These are phyloP conservation scores for Globisporangium paddicum DNA, from an alignment of 352 stramenopile species.

Conservation along the genomic window DNA sequence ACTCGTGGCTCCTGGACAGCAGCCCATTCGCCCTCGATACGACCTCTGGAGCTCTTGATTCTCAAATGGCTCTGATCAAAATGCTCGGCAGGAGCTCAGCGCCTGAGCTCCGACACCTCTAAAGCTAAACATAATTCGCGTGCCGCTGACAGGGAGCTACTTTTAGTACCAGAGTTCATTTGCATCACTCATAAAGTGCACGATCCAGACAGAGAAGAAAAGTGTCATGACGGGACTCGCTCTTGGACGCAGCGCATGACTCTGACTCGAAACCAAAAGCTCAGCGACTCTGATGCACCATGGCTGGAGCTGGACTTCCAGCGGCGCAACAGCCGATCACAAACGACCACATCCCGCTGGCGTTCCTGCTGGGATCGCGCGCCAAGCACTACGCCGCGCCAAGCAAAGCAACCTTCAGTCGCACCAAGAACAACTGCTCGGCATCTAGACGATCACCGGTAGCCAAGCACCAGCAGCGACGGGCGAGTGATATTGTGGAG, in stretches of 20 bases:
- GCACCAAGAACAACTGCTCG: not conserved
- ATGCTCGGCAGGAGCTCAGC: no score
- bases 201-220: not conserved
- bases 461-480: not conserved
- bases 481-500: not conserved
- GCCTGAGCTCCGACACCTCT: no score
- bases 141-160: not conserved
- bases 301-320: not conserved
- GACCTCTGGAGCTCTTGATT: not conserved
- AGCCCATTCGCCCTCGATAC: constrained; percentile 12
- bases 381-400: constrained; percentile 33
- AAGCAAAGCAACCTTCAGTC: not conserved
- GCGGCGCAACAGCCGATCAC: constrained; percentile 8
- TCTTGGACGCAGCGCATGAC: not conserved
- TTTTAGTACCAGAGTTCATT: not conserved
- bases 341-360: constrained; percentile 57
- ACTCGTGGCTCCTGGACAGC: constrained; percentile 16
- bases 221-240: not conserved
- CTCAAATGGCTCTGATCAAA: not conserved
- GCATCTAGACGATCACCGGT: not conserved
- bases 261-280: not conserved
- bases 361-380: constrained; percentile 55
- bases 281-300: not conserved
- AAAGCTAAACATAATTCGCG: not conserved
- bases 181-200: not conserved